Evolutionary conservation across 805 yeast genomes (phyloP).

Genomic region (Blastobotrys attinorum): DNA sequence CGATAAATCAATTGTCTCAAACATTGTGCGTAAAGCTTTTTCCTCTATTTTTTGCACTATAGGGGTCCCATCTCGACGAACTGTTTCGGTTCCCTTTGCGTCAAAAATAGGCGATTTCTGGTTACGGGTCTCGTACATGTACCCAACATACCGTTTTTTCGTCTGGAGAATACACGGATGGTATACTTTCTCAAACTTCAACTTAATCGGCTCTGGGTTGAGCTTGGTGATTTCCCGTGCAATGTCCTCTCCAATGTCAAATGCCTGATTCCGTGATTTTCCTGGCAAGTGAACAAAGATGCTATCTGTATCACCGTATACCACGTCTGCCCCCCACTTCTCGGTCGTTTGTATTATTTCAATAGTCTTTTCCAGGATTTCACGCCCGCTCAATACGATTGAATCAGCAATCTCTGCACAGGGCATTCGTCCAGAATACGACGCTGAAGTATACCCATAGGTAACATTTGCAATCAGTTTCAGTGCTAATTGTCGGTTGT

Average conservation of each 20-base stretch:
- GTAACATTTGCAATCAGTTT: conserved; percentile 92
- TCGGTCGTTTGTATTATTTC: conserved; percentile 50
- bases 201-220: conserved; percentile 73
- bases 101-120: conserved; percentile 66
- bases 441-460: conserved; percentile 91
- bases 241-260: conserved; percentile 61
- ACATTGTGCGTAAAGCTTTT: conserved; percentile 55
- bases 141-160: conserved; percentile 89
- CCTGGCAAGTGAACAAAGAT: conserved; percentile 89
- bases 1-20: conserved; percentile 66
- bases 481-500: conserved; percentile 77
- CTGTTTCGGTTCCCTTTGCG: conserved; percentile 95
- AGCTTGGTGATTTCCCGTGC: conserved; percentile 52
- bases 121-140: conserved; percentile 52
- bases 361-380: conserved; percentile 66
- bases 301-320: conserved; percentile 96
- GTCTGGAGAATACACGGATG: conserved; percentile 76
- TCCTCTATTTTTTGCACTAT: conserved; percentile 83
- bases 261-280: conserved; percentile 66
- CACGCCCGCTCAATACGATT: conserved; percentile 86
- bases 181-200: conserved; percentile 90
- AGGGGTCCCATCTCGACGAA: conserved; percentile 89
- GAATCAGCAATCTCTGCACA: conserved; percentile 92
- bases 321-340: conserved; percentile 82
- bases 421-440: conserved; percentile 96